Evolutionary conservation across 140 eudicot species (phyloP).

Genomic region (Ambrosia hybrid): DNA sequence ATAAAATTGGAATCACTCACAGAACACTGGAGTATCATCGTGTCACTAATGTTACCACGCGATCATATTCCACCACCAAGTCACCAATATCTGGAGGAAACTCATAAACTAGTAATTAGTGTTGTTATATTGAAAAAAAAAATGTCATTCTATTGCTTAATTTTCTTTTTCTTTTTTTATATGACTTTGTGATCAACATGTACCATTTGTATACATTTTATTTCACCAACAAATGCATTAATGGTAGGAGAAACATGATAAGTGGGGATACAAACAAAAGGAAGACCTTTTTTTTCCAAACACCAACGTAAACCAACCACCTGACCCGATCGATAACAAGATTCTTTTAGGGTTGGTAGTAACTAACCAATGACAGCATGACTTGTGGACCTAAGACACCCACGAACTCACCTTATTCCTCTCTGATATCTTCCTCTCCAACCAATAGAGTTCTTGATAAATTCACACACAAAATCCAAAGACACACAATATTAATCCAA

Average conservation of each 20-base stretch:
- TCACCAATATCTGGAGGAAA: too few species aligned
- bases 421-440: neutral
- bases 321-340: conserved; percentile 15
- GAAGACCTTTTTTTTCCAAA: neutral
- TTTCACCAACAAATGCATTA: conserved; percentile 2
- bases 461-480: conserved; percentile 6
- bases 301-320: conserved; percentile 21
- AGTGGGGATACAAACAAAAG: neutral
- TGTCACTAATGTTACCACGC: too few species aligned
- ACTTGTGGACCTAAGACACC: conserved; percentile 31
- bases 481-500: neutral
- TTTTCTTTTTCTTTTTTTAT: neutral
- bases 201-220: neutral
- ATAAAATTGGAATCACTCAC: too few species aligned
- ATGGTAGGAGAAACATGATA: neutral
- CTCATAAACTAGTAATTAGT: too few species aligned
- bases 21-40: too few species aligned
- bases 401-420: conserved; percentile 12
- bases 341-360: conserved; percentile 24
- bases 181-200: neutral
- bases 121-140: too few species aligned
- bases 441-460: neutral
- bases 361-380: conserved; percentile 31
- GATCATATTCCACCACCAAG: too few species aligned
- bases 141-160: neutral